Percentiles rank a stretch among this genome's conserved stretches.
Conservation (phyloP, 2,329 filamentous ascomycete genomes). For the Diatrype stigma region DNA sequence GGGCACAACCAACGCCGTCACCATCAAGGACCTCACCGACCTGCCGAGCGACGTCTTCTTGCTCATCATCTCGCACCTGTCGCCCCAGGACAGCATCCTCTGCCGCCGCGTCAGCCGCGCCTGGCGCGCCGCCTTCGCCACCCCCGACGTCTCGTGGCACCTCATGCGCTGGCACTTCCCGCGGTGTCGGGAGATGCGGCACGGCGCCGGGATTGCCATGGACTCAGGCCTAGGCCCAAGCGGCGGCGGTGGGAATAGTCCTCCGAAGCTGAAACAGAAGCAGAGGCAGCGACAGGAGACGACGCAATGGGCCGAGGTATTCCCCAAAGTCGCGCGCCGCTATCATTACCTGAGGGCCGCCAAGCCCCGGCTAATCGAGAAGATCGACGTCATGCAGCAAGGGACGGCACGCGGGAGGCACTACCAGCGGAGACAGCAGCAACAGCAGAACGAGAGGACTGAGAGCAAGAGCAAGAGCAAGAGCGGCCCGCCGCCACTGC, state of each 20-base stretch:
- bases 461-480: constrained; percentile 2
- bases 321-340: constrained; percentile 47
- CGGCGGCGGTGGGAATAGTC: not conserved
- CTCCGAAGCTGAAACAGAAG: not conserved
- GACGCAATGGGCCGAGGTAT: constrained; percentile 37
- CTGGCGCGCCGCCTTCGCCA: constrained; percentile 47
- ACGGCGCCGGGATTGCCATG: constrained; percentile 10
- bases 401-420: not conserved
- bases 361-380: constrained; percentile 41
- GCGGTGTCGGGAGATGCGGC: constrained; percentile 47
- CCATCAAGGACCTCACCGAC: constrained; percentile 33
- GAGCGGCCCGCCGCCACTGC: not conserved
- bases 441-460: constrained; percentile 14
- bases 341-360: constrained; percentile 51
- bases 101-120: constrained; percentile 48
- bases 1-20: no score
- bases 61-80: constrained; percentile 45
- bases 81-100: constrained; percentile 45
- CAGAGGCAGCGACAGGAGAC: constrained; percentile 6
- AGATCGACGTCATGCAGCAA: constrained; percentile 36
- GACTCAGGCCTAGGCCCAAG: not conserved
- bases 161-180: constrained; percentile 51
- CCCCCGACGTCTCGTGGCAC: constrained; percentile 39
- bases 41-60: constrained; percentile 58
- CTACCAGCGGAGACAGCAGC: no score